These are phyloP conservation scores for Vigna radiata DNA, from an alignment of 306 rosid species.

Conservation along the genomic window DNA sequence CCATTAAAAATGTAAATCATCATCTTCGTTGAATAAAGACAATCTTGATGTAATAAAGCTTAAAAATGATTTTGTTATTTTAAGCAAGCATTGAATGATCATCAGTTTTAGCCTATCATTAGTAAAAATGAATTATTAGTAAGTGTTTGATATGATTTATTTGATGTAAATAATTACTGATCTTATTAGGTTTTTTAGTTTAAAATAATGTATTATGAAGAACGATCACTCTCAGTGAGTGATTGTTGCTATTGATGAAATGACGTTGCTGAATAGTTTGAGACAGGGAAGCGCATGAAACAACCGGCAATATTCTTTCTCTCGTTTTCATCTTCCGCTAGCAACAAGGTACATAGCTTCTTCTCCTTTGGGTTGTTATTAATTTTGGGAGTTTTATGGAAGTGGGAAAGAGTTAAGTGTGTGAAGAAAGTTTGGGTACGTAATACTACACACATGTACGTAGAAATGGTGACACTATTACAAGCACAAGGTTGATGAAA, in stretches of 20 bases:
- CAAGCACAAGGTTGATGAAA: slow-evolving; percentile 62
- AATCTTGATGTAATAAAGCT: not conserved
- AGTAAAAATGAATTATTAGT: too few species aligned
- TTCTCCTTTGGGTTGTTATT: not conserved
- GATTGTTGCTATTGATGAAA: slow-evolving; percentile 32
- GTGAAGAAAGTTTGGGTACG: slow-evolving; percentile 58
- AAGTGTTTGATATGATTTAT: not conserved
- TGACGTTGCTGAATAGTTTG: slow-evolving; percentile 45
- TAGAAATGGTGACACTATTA: slow-evolving; percentile 57
- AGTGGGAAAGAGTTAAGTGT: slow-evolving; percentile 19
- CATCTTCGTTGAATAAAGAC: not conserved
- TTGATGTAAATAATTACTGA: not conserved
- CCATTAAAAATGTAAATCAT: not conserved
- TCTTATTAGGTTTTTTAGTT: not conserved
- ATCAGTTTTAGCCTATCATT: too few species aligned
- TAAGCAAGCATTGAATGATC: not conserved
- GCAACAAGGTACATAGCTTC: too few species aligned
- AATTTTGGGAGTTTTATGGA: slow-evolving; percentile 10
- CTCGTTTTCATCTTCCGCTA: not conserved
- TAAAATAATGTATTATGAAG: not conserved
- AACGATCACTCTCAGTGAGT: slow-evolving; percentile 38
- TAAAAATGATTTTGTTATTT: not conserved
- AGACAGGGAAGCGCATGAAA: slow-evolving; percentile 52
- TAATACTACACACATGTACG: slow-evolving; percentile 72
- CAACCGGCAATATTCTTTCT: slow-evolving; percentile 50